Conservation (phyloP, 495 filamentous ascomycete species). For the Ramalina intermedia region DNA sequence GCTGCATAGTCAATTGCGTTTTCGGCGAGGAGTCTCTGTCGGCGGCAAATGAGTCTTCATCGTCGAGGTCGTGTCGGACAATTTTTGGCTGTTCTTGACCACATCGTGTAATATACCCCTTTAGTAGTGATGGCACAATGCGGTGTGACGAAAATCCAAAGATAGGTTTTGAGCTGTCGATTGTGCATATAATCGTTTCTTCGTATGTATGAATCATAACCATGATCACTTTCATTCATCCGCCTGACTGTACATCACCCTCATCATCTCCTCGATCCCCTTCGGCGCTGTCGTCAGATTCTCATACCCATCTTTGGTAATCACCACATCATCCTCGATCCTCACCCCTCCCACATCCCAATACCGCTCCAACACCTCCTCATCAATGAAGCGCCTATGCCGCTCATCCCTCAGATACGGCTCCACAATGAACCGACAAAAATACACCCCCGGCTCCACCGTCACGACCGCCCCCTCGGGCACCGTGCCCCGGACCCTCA, state of each 20-base stretch:
- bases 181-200: no score
- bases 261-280: constrained; percentile 50
- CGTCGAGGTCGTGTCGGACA: no score
- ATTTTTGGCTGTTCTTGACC: no score
- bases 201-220: no score
- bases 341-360: constrained; percentile 73
- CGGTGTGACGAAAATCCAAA: no score
- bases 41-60: no score
- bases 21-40: no score
- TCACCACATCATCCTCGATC: constrained; percentile 83
- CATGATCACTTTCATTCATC: no score
- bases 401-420: constrained; percentile 52
- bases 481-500: constrained; percentile 64
- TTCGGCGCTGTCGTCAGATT: constrained; percentile 78
- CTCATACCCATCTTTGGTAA: constrained; percentile 63
- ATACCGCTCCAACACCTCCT: constrained; percentile 52
- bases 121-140: no score
- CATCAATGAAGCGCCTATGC: constrained; percentile 60
- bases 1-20: no score
- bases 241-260: constrained; percentile 28
- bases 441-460: constrained; percentile 83
- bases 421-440: constrained; percentile 83
- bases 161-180: no score
- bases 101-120: no score
- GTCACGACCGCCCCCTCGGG: constrained; percentile 67